Percentiles rank a stretch among this genome's conserved stretches.
Evolutionary conservation across 208 protist genomes (phyloP).

Genomic region (Crithidia mellificae): DNA sequence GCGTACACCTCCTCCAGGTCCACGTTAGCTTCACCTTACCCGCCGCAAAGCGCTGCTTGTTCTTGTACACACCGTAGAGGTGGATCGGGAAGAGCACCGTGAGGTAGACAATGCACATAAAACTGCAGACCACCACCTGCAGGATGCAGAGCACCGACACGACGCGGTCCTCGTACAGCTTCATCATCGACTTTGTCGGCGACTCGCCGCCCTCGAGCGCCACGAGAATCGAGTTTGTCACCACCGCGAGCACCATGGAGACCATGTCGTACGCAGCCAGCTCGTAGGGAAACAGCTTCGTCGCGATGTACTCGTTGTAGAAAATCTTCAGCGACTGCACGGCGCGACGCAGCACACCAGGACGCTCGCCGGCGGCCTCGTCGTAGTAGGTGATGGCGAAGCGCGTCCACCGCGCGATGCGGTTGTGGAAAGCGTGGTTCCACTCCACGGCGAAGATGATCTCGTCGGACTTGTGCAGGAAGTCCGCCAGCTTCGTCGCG

Average conservation of each 20-base stretch:
- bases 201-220: slow-evolving; percentile 37
- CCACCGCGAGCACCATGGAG: slow-evolving; percentile 57
- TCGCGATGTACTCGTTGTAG: slow-evolving; percentile 68
- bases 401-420: slow-evolving; percentile 49
- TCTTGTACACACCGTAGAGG: slow-evolving; percentile 63
- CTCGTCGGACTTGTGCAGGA: slow-evolving; percentile 78
- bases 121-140: slow-evolving; percentile 50
- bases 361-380: not conserved
- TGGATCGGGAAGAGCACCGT: slow-evolving; percentile 59
- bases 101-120: slow-evolving; percentile 53
- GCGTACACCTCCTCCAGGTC: slow-evolving; percentile 56
- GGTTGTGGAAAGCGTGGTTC: slow-evolving; percentile 48
- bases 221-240: slow-evolving; percentile 63
- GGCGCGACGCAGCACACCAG: slow-evolving; percentile 1
- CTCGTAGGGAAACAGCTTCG: slow-evolving; percentile 46
- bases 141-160: slow-evolving; percentile 44
- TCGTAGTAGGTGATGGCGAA: slow-evolving; percentile 30
- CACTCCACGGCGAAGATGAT: slow-evolving; percentile 85
- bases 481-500: slow-evolving; percentile 76
- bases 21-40: slow-evolving; percentile 49
- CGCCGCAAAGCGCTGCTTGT: slow-evolving; percentile 48
- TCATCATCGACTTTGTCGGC: slow-evolving; percentile 12
- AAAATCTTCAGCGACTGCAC: slow-evolving; percentile 19
- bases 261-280: slow-evolving; percentile 57
- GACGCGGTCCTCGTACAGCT: slow-evolving; percentile 9